These are phyloP conservation scores for Aureoboletus auriporus DNA, from an alignment of 768 basidiomycete species.

Conservation along the genomic window DNA sequence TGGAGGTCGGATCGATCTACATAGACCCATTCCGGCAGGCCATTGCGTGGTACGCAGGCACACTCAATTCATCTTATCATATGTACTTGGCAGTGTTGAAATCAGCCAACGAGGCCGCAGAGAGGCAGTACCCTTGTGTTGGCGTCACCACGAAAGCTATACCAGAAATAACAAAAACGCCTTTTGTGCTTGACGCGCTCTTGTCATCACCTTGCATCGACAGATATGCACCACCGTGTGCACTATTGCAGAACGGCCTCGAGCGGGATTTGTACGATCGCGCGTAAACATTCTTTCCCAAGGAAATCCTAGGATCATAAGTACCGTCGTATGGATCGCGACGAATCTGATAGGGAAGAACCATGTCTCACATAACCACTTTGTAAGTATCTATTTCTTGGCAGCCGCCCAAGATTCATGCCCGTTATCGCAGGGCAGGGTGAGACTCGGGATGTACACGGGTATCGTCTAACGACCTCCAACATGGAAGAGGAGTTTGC, in stretches of 20 bases:
- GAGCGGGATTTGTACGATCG: constrained; percentile 63
- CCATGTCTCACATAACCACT: constrained; percentile 47
- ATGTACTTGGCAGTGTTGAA: too few species aligned
- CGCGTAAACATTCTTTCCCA: constrained; percentile 27
- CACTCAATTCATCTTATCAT: too few species aligned
- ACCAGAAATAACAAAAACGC: constrained; percentile 40
- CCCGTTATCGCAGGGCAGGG: too few species aligned
- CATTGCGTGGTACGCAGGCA: too few species aligned
- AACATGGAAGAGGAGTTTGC: constrained; percentile 41
- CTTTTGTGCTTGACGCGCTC: constrained; percentile 53
- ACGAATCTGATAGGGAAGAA: constrained; percentile 28
- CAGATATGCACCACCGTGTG: too few species aligned
- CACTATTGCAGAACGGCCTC: constrained; percentile 11
- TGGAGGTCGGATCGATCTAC: too few species aligned
- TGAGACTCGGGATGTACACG: constrained; percentile 31
- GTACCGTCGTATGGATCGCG: too few species aligned
- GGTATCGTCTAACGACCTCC: constrained; percentile 35
- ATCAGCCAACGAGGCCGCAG: too few species aligned
- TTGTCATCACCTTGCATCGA: constrained; percentile 39
- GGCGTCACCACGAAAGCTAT: constrained; percentile 56
- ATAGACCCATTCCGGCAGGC: too few species aligned
- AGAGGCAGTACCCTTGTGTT: too few species aligned
- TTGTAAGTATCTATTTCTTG: constrained; percentile 35
- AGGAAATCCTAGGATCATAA: too few species aligned
- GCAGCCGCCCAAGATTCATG: too few species aligned